phyloP scores from a whole-genome alignment of 2,329 filamentous ascomycete species.

The Tolypocladium cylindrosporum region DNA sequence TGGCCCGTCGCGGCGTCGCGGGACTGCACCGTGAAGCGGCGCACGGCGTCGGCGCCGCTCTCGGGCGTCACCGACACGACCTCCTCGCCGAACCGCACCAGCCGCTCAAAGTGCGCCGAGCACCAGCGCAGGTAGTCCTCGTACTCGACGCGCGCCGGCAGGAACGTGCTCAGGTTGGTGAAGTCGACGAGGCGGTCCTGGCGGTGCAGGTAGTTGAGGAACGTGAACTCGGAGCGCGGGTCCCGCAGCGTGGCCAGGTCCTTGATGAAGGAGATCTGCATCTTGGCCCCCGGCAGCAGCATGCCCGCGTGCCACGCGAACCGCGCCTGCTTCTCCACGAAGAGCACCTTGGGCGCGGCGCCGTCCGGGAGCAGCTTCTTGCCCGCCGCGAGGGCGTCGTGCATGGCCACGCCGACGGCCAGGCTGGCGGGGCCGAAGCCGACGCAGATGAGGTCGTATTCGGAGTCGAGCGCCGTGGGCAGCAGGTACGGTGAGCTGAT shows the following conservation, averaged over 20 bases:
- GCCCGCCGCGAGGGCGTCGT: slow-evolving; percentile 59
- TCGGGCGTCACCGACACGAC: slow-evolving; percentile 62
- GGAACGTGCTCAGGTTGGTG: slow-evolving; percentile 80
- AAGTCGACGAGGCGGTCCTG: slow-evolving; percentile 80
- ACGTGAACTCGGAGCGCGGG: slow-evolving; percentile 85
- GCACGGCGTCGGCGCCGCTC: slow-evolving; percentile 27
- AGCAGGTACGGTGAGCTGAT: slow-evolving; percentile 25
- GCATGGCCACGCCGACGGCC: slow-evolving; percentile 78
- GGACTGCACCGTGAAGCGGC: slow-evolving; percentile 58
- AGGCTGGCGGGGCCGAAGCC: slow-evolving; percentile 90
- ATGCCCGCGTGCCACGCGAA: slow-evolving; percentile 96
- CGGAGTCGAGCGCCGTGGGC: slow-evolving; percentile 46
- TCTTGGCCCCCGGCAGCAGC: slow-evolving; percentile 84
- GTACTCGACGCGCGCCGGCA: slow-evolving; percentile 79
- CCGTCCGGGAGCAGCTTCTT: slow-evolving; percentile 28
- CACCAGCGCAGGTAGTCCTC: slow-evolving; percentile 96
- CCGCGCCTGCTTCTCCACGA: slow-evolving; percentile 72
- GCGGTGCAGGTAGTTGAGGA: slow-evolving; percentile 83
- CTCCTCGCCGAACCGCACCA: slow-evolving; percentile 68
- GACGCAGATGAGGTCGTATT: slow-evolving; percentile 80
- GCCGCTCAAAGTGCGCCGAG: slow-evolving; percentile 63
- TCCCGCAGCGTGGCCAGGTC: slow-evolving; percentile 85
- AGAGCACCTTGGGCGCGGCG: slow-evolving; percentile 61
- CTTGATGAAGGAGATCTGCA: slow-evolving; percentile 98
- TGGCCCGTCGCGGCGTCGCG: slow-evolving; percentile 49